phyloP scores from a whole-genome alignment of 441 rosid genomes.

The Manihot esculenta region DNA sequence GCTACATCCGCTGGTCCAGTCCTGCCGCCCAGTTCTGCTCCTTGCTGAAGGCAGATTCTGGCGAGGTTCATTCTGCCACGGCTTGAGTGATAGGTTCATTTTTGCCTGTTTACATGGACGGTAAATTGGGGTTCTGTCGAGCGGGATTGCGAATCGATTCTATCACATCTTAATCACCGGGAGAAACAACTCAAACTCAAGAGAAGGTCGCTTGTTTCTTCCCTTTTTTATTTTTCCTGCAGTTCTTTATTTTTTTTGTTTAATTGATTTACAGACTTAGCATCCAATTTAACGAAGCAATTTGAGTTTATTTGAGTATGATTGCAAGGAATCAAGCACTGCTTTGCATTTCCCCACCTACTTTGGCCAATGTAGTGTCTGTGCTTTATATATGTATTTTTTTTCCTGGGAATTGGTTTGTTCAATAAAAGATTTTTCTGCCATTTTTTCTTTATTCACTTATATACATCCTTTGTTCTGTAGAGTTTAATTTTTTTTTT shows the following conservation, averaged over 20 bases:
- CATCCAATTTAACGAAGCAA: neutral
- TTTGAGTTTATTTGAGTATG: neutral
- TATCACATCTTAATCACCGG: constrained; percentile 44
- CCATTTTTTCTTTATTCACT: too few relatives aligned
- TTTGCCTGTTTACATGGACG: constrained; percentile 33
- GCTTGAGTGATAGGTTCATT: too few relatives aligned
- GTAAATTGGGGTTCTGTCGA: constrained; percentile 6
- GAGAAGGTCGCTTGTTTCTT: constrained; percentile 40
- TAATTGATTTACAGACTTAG: neutral
- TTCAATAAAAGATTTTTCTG: too few relatives aligned
- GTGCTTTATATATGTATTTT: too few relatives aligned
- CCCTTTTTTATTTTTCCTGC: neutral
- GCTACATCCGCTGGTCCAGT: too few relatives aligned
- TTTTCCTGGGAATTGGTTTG: too few relatives aligned
- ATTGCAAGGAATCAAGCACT: neutral
- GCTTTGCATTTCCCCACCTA: neutral
- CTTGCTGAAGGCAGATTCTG: too few relatives aligned
- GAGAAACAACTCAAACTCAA: constrained; percentile 49
- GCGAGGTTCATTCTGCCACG: too few relatives aligned
- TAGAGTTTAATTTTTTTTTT: neutral
- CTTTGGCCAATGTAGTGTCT: too few relatives aligned
- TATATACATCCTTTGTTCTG: neutral
- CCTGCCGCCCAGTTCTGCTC: neutral
- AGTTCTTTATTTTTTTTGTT: neutral
- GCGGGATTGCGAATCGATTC: constrained; percentile 40